phyloP scores from a whole-genome alignment of 2,329 filamentous ascomycete species.

The Fusarium brevicatenulatum region DNA sequence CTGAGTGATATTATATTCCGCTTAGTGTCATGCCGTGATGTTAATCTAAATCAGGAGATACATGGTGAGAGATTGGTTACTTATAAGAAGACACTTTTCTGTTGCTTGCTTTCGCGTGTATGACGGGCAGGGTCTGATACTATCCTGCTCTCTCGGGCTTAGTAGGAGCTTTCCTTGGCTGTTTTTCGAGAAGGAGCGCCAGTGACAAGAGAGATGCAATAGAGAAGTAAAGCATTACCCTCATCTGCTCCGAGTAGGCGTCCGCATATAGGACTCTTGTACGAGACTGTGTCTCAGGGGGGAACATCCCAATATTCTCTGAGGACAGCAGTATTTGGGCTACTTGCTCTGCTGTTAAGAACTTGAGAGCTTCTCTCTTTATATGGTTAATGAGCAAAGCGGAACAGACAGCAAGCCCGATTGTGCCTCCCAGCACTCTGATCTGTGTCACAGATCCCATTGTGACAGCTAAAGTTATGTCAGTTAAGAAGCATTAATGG shows the following conservation, averaged over 20 bases:
- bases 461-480: slow-evolving; percentile 11
- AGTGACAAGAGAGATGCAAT: neutral
- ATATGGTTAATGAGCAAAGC: neutral
- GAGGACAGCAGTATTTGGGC: neutral
- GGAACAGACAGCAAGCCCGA: slow-evolving; percentile 23
- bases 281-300: neutral
- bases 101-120: fast-evolving
- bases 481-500: neutral
- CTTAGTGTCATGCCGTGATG: fast-evolving
- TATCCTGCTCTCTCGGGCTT: neutral
- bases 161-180: neutral
- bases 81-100: neutral
- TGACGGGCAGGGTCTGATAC: fast-evolving
- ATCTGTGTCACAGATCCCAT: slow-evolving; percentile 29
- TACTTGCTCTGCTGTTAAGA: neutral
- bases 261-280: neutral
- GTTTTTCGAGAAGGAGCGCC: neutral
- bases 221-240: neutral
- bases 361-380: neutral
- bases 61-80: too few relatives aligned
- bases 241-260: neutral
- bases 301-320: neutral
- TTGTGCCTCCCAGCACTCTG: slow-evolving; percentile 28
- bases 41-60: neutral
- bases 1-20: fast-evolving